Evolutionary conservation across 306 rosid species (phyloP), one percentile per base, ranked within the genome.

Genomic region (Rosa lucieae): DNA sequence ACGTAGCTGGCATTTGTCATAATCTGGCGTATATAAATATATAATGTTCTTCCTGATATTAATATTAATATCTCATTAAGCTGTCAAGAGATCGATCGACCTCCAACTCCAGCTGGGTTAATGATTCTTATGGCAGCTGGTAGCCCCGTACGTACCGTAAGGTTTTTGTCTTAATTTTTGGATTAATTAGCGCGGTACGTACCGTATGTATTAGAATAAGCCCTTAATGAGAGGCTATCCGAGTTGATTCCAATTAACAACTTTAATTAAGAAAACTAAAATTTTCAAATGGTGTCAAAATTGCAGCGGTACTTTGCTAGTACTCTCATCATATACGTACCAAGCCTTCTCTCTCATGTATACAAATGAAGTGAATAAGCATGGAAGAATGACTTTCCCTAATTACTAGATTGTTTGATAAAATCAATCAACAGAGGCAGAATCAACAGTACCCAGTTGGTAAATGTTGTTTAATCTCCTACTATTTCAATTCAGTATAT

Each of bases 51-150:
- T 63, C 69, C 43, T 63, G 42, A 63, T 63, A 63, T 29, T 4
- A 29, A 13, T 29, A 59, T 62, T 1, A 37, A 66, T 66, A 15
- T 66, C 37, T 17, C 4, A 15, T 37, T 6, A 37, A 66, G 70
- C 70, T 67, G 47, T 67, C 39, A 67, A 67, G 48, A 66, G 21
- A 39, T 39, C 48, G 21, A 39, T 39, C 29, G 8, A 37, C 53
- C 29, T 68, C 73, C 37, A 69, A 1, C 53, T 69, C 73, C 73
- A 42, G 52, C 73, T 11, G 8, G 48, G 48, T 67, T 69, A 3
- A 20, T 43, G 17, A 69, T 69, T 69, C 73, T 42, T 10, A n/a
- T 69, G 53, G 73, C 73, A 68, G 37, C 37, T 69, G 73, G 35
- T 43, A 43, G 35, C 51, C 8, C 43, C 17, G 52, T 69, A 69